phyloP scores from a whole-genome alignment of 2,329 filamentous ascomycete genomes.

The Ophiostoma quercus region DNA sequence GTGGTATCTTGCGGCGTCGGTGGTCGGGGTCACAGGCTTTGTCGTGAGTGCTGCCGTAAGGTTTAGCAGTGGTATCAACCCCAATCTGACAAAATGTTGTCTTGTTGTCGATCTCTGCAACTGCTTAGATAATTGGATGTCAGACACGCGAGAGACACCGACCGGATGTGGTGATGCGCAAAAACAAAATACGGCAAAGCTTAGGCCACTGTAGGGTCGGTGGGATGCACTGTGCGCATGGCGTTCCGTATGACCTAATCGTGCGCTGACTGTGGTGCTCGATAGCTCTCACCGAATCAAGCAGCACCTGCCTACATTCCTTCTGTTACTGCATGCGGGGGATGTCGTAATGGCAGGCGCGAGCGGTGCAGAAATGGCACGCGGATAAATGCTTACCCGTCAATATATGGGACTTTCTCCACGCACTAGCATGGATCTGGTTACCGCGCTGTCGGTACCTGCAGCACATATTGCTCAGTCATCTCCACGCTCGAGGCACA shows the following conservation, averaged over 20 bases:
- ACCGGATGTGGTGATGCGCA: background rate
- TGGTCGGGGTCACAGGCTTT: background rate
- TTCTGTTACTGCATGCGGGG: background rate
- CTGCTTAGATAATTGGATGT: background rate
- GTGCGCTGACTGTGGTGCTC: slow-evolving; percentile 1
- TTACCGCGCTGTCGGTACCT: slow-evolving; percentile 1
- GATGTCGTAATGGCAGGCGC: slow-evolving; percentile 3
- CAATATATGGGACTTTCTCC: background rate
- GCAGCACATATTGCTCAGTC: background rate
- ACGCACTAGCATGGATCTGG: background rate
- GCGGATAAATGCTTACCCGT: background rate
- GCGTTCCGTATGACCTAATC: slow-evolving; percentile 7
- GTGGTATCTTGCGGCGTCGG: background rate
- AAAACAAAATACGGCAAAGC: background rate
- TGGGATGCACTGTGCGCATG: background rate
- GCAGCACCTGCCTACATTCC: background rate
- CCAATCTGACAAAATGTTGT: background rate
- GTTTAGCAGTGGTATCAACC: background rate
- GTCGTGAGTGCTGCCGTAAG: background rate
- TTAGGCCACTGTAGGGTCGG: background rate
- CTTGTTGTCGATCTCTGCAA: background rate
- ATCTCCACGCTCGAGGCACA: background rate
- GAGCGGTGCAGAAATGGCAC: background rate
- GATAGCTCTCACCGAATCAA: background rate
- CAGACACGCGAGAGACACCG: background rate